phyloP scores from a whole-genome alignment of 257 asterid species.

The Nicotiana knightiana region DNA sequence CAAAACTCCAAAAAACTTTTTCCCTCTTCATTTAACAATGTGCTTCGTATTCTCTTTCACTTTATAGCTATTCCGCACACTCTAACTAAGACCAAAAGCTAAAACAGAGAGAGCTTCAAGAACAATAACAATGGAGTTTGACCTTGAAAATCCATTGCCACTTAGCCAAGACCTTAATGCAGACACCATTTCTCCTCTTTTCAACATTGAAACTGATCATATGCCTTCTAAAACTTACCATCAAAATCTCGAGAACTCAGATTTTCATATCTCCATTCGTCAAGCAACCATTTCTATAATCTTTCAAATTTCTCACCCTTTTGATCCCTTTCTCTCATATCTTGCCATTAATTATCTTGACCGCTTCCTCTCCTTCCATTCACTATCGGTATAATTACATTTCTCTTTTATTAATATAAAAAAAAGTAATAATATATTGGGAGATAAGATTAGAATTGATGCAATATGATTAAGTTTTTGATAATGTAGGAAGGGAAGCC shows the following conservation, averaged over 20 bases:
- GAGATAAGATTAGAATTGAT: not conserved
- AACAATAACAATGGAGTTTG: slow-evolving; percentile 48
- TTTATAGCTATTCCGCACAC: not conserved
- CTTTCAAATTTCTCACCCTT: slow-evolving; percentile 19
- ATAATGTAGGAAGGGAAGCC: slow-evolving; percentile 51
- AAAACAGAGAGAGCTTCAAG: not conserved
- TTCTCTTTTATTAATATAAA: not conserved
- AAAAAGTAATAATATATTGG: not conserved
- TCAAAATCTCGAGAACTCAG: slow-evolving; percentile 2
- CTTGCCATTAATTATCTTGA: slow-evolving; percentile 67
- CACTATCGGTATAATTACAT: slow-evolving; percentile 26
- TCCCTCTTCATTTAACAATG: not conserved
- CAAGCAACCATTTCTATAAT: slow-evolving; percentile 34
- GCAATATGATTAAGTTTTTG: not conserved
- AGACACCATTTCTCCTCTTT: slow-evolving; percentile 16
- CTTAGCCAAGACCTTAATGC: not conserved
- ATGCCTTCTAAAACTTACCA: slow-evolving; percentile 41
- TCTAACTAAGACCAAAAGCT: not conserved
- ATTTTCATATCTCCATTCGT: slow-evolving; percentile 22
- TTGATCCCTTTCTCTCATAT: slow-evolving; percentile 35
- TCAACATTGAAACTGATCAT: slow-evolving; percentile 42
- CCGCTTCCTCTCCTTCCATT: slow-evolving; percentile 52
- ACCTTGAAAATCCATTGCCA: slow-evolving; percentile 65
- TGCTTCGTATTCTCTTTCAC: not conserved
- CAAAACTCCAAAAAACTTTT: not conserved